A percentile compares a stretch with the other conserved stretches of the same genome.
These are phyloP conservation scores for Paramecium caudatum DNA, from an alignment of 73 alveolate genomes.

Conservation along the genomic window DNA sequence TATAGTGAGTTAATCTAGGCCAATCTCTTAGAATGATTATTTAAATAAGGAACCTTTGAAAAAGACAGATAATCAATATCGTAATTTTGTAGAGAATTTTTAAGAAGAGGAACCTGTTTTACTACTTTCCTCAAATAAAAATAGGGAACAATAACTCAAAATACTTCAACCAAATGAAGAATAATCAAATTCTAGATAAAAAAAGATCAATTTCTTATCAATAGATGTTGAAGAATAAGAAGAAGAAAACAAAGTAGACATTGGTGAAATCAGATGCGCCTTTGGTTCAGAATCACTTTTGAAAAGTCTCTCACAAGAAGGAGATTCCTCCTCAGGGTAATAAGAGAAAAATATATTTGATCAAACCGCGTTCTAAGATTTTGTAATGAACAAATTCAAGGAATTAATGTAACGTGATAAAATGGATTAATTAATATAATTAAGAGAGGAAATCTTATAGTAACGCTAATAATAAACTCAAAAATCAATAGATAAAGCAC, in stretches of 20 bases:
- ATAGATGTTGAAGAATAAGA: slow-evolving; percentile 62
- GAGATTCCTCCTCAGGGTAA: neutral
- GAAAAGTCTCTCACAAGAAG: slow-evolving; percentile 40
- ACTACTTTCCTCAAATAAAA: too few relatives aligned
- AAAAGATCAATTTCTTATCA: slow-evolving; percentile 7
- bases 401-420: slow-evolving; percentile 78
- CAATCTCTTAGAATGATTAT: neutral
- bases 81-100: neutral
- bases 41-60: neutral
- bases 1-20: neutral
- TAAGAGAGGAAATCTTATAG: slow-evolving; percentile 82
- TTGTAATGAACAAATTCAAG: slow-evolving; percentile 74
- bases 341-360: slow-evolving; percentile 63
- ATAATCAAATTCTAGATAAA: neutral
- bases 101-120: too few relatives aligned
- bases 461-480: slow-evolving; percentile 73
- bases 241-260: slow-evolving; percentile 43
- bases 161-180: neutral
- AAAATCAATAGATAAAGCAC: slow-evolving; percentile 76
- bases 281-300: slow-evolving; percentile 56
- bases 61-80: neutral
- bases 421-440: slow-evolving; percentile 71
- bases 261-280: slow-evolving; percentile 60
- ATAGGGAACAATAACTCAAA: too few relatives aligned
- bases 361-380: slow-evolving; percentile 78